Evolutionary conservation across 805 yeast species (phyloP).

Genomic region (Sungouiella blattae): DNA sequence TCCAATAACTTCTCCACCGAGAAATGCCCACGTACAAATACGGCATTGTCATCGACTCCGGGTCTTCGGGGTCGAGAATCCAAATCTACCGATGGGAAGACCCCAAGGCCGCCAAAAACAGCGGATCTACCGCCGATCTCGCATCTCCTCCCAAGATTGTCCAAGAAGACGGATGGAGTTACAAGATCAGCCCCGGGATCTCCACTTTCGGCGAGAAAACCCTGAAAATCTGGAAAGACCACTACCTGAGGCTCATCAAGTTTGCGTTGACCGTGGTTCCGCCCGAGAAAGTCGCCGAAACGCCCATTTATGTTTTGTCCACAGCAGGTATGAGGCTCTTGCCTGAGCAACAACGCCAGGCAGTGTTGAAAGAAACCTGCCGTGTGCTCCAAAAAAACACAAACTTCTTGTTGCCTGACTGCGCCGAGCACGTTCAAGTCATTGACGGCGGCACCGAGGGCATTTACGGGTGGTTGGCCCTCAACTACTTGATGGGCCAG

Average conservation of each 20-base stretch:
- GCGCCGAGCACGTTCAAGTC: conserved; percentile 71
- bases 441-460: conserved; percentile 97
- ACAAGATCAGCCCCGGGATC: conserved; percentile 79
- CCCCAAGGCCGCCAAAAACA: conserved; percentile 18
- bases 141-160: conserved; percentile 65
- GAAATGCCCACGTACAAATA: conserved; percentile 37
- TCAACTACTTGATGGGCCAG: conserved; percentile 76
- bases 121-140: conserved; percentile 30
- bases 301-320: conserved; percentile 89
- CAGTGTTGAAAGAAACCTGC: conserved; percentile 62
- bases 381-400: conserved; percentile 48
- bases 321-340: conserved; percentile 96
- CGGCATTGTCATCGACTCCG: conserved; percentile 92
- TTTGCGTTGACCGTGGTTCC: conserved; percentile 77
- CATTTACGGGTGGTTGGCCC: conserved; percentile 89
- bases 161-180: conserved; percentile 66
- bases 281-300: conserved; percentile 47
- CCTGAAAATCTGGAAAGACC: conserved; percentile 63
- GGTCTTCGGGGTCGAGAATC: conserved; percentile 90
- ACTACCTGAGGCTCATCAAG: conserved; percentile 59
- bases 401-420: conserved; percentile 53
- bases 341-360: conserved; percentile 48
- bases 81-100: conserved; percentile 82
- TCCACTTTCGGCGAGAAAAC: conserved; percentile 55
- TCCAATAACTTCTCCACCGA: not conserved